Base-by-base conservation (phyloP, 352 stramenopile genomes). In the Phytopythium delawarense region DNA sequence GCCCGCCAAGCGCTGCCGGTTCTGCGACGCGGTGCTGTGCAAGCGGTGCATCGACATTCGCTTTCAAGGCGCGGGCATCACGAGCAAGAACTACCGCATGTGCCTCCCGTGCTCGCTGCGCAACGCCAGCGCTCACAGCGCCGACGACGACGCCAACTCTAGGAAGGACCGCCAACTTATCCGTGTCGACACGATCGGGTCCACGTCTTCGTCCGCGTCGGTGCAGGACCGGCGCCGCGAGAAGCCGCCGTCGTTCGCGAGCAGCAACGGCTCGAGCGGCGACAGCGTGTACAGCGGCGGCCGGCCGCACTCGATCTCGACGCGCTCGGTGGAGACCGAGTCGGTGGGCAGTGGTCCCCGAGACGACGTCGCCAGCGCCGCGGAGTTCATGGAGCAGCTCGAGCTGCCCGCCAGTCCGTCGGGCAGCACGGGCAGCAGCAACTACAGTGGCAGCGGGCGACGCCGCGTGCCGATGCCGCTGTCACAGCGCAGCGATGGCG, bases 21-120 rank as follows among this genome's bases (percentile, higher is more conserved):
- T 81, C 69, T 90, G 81, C 63, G 62, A 87, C 37, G 76, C 72
- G 50, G 63, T 87, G 44, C 66, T 91, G 48, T 91, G 81, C 61
- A 89, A 87, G 64, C 72, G 65, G 20, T 91, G 81, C 56, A 69
- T 78, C 12, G 64, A 78, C 7, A 78, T 91, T 53, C 74, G 68
- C 46, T 89, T 84, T 63, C 68, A 74, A 32, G 67, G 71, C 57
- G 48, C 56, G 7, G 71, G 71, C 49, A 59, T 68, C 46, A 78
- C 62, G 5, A 62, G 69, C 58, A 78, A 79, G 57, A 78, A 83
- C 52, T 78, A 86, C 67, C 81, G 81, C 40, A 77, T 90, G 63
- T 90, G 79, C 28, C 60, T 81, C 25, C 59, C 77, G 32, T 90
- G 81, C 32, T 67, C 71, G 20, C 62, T 70, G 55, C 40, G 58